These are phyloP conservation scores for Hymenoscyphus salicellus DNA, from an alignment of 2,329 filamentous ascomycete species.

Conservation along the genomic window DNA sequence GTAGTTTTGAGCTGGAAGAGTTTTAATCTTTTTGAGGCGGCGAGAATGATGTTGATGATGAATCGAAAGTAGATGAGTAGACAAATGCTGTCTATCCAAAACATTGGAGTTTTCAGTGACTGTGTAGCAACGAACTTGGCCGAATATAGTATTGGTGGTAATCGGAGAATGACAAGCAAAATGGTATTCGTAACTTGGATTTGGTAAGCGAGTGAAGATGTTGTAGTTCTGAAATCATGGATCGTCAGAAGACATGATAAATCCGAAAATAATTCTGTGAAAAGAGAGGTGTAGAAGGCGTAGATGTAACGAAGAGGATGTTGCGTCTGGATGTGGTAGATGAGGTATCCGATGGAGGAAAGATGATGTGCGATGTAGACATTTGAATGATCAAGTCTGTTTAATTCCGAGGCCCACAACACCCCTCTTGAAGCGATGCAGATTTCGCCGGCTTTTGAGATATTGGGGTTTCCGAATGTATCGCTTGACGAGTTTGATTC, in stretches of 20 bases:
- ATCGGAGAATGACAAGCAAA: neutral
- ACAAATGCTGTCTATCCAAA: neutral
- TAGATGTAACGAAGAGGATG: slow-evolving; percentile 7
- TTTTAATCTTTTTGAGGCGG: neutral
- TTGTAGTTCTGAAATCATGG: slow-evolving; percentile 10
- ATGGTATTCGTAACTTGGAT: neutral
- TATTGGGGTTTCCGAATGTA: neutral
- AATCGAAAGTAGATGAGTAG: neutral
- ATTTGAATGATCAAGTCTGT: slow-evolving; percentile 9
- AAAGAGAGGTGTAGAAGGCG: slow-evolving; percentile 12
- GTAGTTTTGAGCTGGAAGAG: neutral
- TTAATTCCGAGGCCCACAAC: slow-evolving; percentile 15
- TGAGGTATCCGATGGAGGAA: neutral
- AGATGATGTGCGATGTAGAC: neutral
- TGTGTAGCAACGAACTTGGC: neutral
- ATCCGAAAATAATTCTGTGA: slow-evolving; percentile 14
- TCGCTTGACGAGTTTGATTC: neutral
- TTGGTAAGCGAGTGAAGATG: slow-evolving; percentile 9
- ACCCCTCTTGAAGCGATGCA: slow-evolving; percentile 14
- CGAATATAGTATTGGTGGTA: neutral
- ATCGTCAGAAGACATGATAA: slow-evolving; percentile 5
- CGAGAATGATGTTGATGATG: neutral
- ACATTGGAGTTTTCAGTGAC: neutral
- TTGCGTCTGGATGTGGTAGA: neutral
- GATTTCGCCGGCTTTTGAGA: slow-evolving; percentile 11